A percentile compares a stretch with the other conserved stretches of the same genome.
Conservation (phyloP, 805 yeast genomes). For the Zygotorulaspora chibaensis region DNA sequence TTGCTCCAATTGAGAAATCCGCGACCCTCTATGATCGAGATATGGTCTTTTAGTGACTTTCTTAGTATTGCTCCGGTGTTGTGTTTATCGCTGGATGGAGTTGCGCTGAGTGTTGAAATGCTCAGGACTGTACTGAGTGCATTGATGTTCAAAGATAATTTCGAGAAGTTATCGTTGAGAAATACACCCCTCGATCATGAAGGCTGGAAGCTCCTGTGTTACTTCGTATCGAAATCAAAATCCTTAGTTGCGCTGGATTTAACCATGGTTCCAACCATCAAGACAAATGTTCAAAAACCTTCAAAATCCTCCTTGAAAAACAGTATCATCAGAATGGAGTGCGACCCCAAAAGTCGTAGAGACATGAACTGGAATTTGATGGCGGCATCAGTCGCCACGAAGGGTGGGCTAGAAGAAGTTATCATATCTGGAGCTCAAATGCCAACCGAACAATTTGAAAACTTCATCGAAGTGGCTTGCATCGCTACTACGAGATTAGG, state of each 20-base stretch:
- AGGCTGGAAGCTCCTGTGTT: slow-evolving; percentile 81
- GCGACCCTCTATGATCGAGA: slow-evolving; percentile 81
- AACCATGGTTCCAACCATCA: slow-evolving; percentile 44
- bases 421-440: slow-evolving; percentile 79
- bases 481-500: slow-evolving; percentile 62
- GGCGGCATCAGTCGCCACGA: slow-evolving; percentile 65
- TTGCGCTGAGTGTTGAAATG: slow-evolving; percentile 69
- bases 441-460: slow-evolving; percentile 47
- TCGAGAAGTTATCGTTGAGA: slow-evolving; percentile 70
- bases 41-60: slow-evolving; percentile 83
- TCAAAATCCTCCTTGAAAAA: slow-evolving; percentile 32
- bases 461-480: slow-evolving; percentile 59
- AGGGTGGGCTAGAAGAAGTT: slow-evolving; percentile 79
- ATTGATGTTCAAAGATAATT: slow-evolving; percentile 54
- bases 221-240: slow-evolving; percentile 64
- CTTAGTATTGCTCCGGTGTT: slow-evolving; percentile 78
- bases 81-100: slow-evolving; percentile 77
- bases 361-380: slow-evolving; percentile 82
- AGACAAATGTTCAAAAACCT: slow-evolving; percentile 38
- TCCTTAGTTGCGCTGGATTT: slow-evolving; percentile 58
- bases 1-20: slow-evolving; percentile 75
- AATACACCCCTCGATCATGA: slow-evolving; percentile 69
- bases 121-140: slow-evolving; percentile 64
- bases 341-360: slow-evolving; percentile 44
- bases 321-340: slow-evolving; percentile 36